Conservation (phyloP, 148 eudicot genomes). For the Limonium bicolor region DNA sequence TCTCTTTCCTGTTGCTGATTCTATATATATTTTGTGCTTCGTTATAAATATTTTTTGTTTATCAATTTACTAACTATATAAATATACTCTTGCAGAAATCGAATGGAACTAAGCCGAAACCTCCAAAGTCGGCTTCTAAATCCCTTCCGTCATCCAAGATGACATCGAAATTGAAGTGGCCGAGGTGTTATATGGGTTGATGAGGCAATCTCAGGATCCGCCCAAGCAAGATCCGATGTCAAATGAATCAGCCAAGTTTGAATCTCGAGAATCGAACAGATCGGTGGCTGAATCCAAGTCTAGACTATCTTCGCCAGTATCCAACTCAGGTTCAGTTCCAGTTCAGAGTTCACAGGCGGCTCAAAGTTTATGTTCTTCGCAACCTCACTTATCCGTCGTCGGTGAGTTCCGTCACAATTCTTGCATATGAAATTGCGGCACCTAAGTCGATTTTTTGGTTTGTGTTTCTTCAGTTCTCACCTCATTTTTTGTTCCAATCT, state of each 20-base stretch:
- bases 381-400: conserved; percentile 26
- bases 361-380: conserved; percentile 20
- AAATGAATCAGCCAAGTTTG: conserved; percentile 27
- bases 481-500: background rate
- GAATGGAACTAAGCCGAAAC: conserved; percentile 46
- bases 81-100: conserved; percentile 41
- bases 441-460: too few relatives aligned
- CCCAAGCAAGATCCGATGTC: conserved; percentile 28
- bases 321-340: conserved; percentile 19
- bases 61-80: conserved; percentile 2
- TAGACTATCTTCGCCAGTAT: conserved; percentile 44
- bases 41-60: conserved; percentile 7
- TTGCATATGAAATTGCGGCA: too few relatives aligned
- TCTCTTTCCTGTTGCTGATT: background rate
- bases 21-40: background rate
- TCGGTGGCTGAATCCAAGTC: conserved; percentile 39
- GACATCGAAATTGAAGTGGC: conserved; percentile 96
- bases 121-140: conserved; percentile 48
- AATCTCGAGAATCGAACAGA: conserved; percentile 23
- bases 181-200: conserved; percentile 72
- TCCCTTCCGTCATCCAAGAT: conserved; percentile 62
- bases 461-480: background rate
- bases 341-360: conserved; percentile 13
- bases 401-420: conserved; percentile 26
- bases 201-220: conserved; percentile 68